phyloP scores from a whole-genome alignment of 345 rosid genomes.

The Crucihimalaya himalaica region DNA sequence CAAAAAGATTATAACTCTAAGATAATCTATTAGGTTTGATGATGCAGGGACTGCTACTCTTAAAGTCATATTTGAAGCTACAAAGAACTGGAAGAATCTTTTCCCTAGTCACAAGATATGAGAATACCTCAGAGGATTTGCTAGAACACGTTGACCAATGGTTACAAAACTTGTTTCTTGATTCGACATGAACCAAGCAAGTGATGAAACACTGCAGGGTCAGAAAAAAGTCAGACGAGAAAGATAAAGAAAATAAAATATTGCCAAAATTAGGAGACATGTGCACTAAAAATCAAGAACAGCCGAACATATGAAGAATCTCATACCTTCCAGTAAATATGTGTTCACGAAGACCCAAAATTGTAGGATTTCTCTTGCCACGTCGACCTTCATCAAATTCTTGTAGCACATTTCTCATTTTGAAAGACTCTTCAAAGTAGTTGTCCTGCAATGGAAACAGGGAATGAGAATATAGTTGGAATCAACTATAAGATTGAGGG shows the following conservation, averaged over 20 bases:
- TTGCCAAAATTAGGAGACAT: conserved; percentile 18
- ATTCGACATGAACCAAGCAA: conserved; percentile 99
- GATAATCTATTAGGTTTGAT: neutral
- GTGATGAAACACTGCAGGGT: conserved; percentile 87
- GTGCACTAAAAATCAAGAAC: conserved; percentile 4
- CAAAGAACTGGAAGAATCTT: conserved; percentile 11
- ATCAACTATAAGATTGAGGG: conserved; percentile 7
- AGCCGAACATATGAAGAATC: neutral
- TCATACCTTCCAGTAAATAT: conserved; percentile 96
- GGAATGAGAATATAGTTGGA: conserved; percentile 17
- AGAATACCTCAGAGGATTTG: conserved; percentile 88
- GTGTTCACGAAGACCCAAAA: conserved; percentile 93
- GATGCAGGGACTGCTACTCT: conserved; percentile 5
- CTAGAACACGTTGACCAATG: conserved; percentile 92
- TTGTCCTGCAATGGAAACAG: conserved; percentile 67
- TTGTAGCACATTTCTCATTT: conserved; percentile 91
- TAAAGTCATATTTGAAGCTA: conserved; percentile 18
- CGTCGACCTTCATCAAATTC: conserved; percentile 60
- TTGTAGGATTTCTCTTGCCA: conserved; percentile 71
- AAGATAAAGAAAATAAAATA: neutral
- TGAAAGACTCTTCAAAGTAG: conserved; percentile 98
- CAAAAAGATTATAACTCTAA: neutral
- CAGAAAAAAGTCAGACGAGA: conserved; percentile 22
- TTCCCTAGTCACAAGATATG: conserved; percentile 8
- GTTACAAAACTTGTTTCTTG: conserved; percentile 98